Percentiles rank a stretch among this genome's conserved stretches.
phyloP scores from a whole-genome alignment of 73 alveolate species.

The Diophrys appendiculata region DNA sequence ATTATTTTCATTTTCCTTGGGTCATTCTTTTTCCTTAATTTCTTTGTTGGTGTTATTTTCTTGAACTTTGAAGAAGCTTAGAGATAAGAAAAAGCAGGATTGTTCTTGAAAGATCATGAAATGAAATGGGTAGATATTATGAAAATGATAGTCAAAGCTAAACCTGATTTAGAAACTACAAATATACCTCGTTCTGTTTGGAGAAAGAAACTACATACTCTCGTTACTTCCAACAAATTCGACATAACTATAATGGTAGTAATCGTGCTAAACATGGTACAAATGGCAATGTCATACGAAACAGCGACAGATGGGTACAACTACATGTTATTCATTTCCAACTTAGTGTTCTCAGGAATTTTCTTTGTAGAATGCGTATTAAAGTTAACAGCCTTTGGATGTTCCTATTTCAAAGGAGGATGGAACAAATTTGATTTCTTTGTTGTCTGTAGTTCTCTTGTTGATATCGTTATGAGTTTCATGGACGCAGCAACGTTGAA shows the following conservation, averaged over 20 bases:
- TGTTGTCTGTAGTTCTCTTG: constrained; percentile 85
- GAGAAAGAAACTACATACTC: neutral
- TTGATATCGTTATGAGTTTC: constrained; percentile 76
- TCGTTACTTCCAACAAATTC: constrained; percentile 49
- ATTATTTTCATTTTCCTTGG: constrained; percentile 44
- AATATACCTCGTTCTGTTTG: constrained; percentile 29
- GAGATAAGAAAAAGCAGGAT: constrained; percentile 45
- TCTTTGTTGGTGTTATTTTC: constrained; percentile 62
- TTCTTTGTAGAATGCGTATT: constrained; percentile 83
- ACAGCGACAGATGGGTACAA: constrained; percentile 46
- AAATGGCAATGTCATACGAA: constrained; percentile 85
- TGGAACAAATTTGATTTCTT: constrained; percentile 96
- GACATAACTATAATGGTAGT: constrained; percentile 81
- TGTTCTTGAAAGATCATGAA: constrained; percentile 33
- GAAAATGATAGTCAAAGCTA: constrained; percentile 59
- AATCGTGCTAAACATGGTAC: constrained; percentile 76
- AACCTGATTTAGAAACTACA: constrained; percentile 55
- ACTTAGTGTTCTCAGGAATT: constrained; percentile 75
- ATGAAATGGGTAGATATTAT: constrained; percentile 58
- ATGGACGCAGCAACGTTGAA: constrained; percentile 69
- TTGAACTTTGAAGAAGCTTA: constrained; percentile 58
- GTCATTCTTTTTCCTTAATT: constrained; percentile 49
- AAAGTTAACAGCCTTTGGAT: constrained; percentile 86
- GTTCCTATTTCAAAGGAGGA: constrained; percentile 78
- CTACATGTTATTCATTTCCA: constrained; percentile 38